These are phyloP conservation scores for Phytopythium delawarense DNA, from an alignment of 352 stramenopile species.

Conservation along the genomic window DNA sequence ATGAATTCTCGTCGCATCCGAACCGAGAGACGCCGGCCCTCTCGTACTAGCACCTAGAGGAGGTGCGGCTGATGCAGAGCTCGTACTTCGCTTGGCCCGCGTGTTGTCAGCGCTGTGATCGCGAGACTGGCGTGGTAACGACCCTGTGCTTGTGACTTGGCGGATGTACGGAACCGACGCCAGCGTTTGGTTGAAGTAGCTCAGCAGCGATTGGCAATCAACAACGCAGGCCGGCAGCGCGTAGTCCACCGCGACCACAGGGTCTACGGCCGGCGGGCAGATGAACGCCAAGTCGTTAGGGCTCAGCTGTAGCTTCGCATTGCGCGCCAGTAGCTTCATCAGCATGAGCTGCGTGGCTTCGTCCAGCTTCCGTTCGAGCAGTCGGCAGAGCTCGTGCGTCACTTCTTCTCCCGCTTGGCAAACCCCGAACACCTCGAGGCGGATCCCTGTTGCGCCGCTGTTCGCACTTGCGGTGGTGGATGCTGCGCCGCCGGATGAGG, in stretches of 20 bases:
- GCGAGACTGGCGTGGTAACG: constrained; percentile 13
- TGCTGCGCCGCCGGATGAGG: background rate
- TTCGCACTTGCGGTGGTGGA: constrained; percentile 7
- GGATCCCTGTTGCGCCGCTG: constrained; percentile 37
- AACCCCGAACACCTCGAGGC: constrained; percentile 82
- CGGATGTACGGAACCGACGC: constrained; percentile 50
- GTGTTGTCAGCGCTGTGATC: constrained; percentile 1
- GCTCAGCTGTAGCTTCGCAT: constrained; percentile 83
- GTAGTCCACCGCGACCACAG: constrained; percentile 40
- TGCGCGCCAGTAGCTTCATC: constrained; percentile 84
- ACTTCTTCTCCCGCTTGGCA: constrained; percentile 78
- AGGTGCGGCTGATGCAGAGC: background rate
- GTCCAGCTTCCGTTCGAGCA: constrained; percentile 85
- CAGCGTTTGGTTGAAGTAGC: constrained; percentile 63
- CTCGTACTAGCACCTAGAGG: background rate
- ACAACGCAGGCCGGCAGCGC: constrained; percentile 35
- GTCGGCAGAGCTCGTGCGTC: constrained; percentile 71
- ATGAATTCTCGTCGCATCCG: constrained; percentile 10
- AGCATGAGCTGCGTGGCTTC: constrained; percentile 82
- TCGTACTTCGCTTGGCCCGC: constrained; percentile 2
- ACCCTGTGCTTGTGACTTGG: constrained; percentile 29
- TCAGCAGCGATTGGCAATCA: constrained; percentile 31
- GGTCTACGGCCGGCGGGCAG: constrained; percentile 41
- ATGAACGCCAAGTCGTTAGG: constrained; percentile 71
- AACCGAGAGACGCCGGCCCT: background rate